These are phyloP conservation scores for Taiozyma sp. DNA, from an alignment of 1,139 yeast species.

Conservation along the genomic window DNA sequence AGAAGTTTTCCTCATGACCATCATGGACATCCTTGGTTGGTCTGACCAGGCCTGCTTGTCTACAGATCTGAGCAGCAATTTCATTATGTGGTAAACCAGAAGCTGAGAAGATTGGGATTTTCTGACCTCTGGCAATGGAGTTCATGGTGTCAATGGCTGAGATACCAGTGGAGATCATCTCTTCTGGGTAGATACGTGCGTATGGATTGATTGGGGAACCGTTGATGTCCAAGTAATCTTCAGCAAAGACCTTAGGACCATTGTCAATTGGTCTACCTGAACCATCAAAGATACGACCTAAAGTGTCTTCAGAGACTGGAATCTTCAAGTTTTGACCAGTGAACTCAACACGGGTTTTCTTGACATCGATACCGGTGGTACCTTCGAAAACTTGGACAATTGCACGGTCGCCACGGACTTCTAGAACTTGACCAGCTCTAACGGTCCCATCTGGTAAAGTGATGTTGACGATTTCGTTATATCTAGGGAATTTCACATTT, in stretches of 20 bases:
- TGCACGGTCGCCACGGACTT: conserved; percentile 95
- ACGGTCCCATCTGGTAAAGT: conserved; percentile 92
- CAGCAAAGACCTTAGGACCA: conserved; percentile 98
- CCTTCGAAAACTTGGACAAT: conserved; percentile 99
- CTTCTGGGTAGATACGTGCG: conserved; percentile 98
- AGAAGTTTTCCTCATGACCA: conserved; percentile 98
- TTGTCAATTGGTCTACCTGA: conserved; percentile 98
- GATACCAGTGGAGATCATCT: conserved; percentile 98
- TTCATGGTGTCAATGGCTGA: conserved; percentile 99
- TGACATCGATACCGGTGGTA: conserved; percentile 95
- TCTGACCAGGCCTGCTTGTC: conserved; percentile 98
- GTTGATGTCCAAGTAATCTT: conserved; percentile 94
- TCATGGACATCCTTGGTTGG: conserved; percentile 99
- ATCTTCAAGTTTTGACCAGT: conserved; percentile 92
- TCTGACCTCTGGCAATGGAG: conserved; percentile 99
- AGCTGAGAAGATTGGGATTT: conserved; percentile 97
- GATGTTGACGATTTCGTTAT: conserved; percentile 91
- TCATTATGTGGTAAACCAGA: conserved; percentile 99
- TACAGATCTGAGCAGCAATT: conserved; percentile 99
- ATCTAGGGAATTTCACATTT: conserved; percentile 94
- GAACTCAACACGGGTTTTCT: conserved; percentile 94
- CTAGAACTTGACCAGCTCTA: conserved; percentile 97
- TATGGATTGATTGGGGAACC: conserved; percentile 98
- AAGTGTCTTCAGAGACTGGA: conserved; percentile 93
- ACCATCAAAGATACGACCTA: conserved; percentile 98